These are phyloP conservation scores for Hortaea sp. DNA, from an alignment of 2,329 filamentous ascomycete genomes.

Conservation along the genomic window DNA sequence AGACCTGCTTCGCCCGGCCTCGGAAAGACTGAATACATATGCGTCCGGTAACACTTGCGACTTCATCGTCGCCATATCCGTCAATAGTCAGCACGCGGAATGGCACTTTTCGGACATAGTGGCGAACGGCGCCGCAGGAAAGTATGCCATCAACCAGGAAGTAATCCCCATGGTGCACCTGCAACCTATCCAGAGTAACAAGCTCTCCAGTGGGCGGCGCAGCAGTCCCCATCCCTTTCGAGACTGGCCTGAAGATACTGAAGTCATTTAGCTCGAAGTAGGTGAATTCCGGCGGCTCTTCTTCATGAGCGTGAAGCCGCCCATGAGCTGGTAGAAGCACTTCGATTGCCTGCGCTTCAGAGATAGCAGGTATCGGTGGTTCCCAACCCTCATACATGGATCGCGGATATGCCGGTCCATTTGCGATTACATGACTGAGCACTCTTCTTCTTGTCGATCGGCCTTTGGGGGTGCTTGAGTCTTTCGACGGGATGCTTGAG, in stretches of 20 bases:
- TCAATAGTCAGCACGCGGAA: conserved; percentile 55
- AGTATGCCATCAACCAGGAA: conserved; percentile 52
- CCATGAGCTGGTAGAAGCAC: neutral
- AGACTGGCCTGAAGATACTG: conserved; percentile 10
- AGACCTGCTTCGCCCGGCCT: conserved; percentile 35
- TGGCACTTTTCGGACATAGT: conserved; percentile 46
- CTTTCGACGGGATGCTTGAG: neutral
- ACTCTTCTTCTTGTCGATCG: neutral
- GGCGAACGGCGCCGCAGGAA: conserved; percentile 29
- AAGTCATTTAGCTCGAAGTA: conserved; percentile 11
- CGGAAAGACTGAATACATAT: conserved; percentile 55
- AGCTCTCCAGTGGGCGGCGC: neutral
- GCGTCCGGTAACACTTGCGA: conserved; percentile 27
- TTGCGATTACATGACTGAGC: neutral
- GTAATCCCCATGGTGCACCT: neutral
- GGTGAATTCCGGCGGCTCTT: conserved; percentile 1
- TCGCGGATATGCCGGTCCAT: conserved; percentile 2
- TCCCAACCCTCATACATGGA: conserved; percentile 6
- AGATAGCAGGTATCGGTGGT: neutral
- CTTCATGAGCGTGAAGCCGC: neutral
- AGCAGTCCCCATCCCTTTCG: neutral
- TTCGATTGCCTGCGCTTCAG: neutral
- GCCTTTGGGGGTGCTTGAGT: neutral
- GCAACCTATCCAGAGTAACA: conserved; percentile 1
- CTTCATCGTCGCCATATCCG: conserved; percentile 48